Base-by-base conservation (phyloP, 2,329 filamentous ascomycete species). In the Exophiala sideris region DNA sequence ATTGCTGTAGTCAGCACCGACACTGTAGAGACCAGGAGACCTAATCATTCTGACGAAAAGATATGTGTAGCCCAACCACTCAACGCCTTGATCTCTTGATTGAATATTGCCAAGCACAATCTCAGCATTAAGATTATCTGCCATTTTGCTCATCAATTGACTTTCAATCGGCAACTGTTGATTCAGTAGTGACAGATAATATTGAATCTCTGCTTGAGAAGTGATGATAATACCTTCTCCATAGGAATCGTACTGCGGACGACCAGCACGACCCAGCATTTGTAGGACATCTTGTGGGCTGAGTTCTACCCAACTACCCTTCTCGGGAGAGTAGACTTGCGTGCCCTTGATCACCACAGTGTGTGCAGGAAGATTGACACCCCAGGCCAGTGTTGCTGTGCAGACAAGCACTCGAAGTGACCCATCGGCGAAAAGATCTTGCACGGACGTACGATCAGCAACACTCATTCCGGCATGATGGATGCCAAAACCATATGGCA, bases 271-370 rank as follows among this genome's bases (percentile, higher is more conserved):
- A 67, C 94, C 94, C 66, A 99, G 84, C 95, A 99, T 99, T 71
- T 99, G 94, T 47, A 99, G 79, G 34, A 99, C 92, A 73, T 99
- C 94, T 70, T 99, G 94, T 10, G 94, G 94, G 67, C 91, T 96
- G 50, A 99, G 75, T 70, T 99, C 95, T 16, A 99, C 91, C 92
- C 94, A 99, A 71, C 89, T 94, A 76, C 94, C 94, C 76, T 96
- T 97, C 70, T 99, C 94, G 0, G 94, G 94, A 0, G 94, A 97
- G 74, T 99, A 99, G 16, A 99, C 87, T 67, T 96, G 91, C 1
- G 94, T 99, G 51, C 94, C 94, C 74, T 99, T 99, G 77, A 99
- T 99, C 68, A 99, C 92, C 66, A 99, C 94, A 1, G 94, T 97
- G 68, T 99, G 94, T 2, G 94, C 94, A 3, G 94, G 94, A 67